phyloP scores from a whole-genome alignment of 345 rosid genomes.

The Leavenworthia alabamica region DNA sequence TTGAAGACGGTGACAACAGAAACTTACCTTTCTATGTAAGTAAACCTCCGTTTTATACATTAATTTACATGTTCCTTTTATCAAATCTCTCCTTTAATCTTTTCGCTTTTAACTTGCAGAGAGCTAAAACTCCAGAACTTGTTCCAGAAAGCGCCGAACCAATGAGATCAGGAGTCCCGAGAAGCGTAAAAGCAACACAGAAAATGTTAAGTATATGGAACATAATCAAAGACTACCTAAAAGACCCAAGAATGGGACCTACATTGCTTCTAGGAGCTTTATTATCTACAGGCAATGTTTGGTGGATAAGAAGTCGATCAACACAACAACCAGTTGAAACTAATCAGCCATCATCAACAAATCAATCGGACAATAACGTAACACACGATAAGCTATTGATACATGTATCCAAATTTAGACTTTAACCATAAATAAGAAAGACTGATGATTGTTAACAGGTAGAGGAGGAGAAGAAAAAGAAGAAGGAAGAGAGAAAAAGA shows the following conservation, averaged over 20 bases:
- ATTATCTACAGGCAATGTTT: slow-evolving; percentile 58
- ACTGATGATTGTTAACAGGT: slow-evolving; percentile 26
- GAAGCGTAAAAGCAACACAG: slow-evolving; percentile 51
- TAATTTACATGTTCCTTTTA: neutral
- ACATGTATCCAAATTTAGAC: neutral
- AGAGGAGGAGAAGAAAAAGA: slow-evolving; percentile 38
- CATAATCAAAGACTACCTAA: slow-evolving; percentile 40
- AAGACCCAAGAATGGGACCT: slow-evolving; percentile 83
- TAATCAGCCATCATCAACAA: slow-evolving; percentile 30
- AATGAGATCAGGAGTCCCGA: slow-evolving; percentile 58
- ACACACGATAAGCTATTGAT: neutral
- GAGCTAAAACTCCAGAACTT: slow-evolving; percentile 71
- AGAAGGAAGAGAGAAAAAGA: slow-evolving; percentile 39
- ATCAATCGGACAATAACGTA: slow-evolving; percentile 39
- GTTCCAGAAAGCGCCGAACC: slow-evolving; percentile 73
- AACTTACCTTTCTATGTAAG: slow-evolving; percentile 77
- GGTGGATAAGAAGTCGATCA: slow-evolving; percentile 59
- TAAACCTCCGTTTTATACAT: neutral
- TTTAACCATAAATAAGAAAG: neutral
- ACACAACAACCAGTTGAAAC: slow-evolving; percentile 35
- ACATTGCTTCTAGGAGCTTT: slow-evolving; percentile 72
- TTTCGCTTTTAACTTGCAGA: slow-evolving; percentile 39
- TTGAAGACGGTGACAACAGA: slow-evolving; percentile 77
- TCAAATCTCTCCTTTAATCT: neutral
- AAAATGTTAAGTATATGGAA: slow-evolving; percentile 30